A percentile compares a stretch with the other conserved stretches of the same genome.
phyloP scores from a whole-genome alignment of 306 rosid species.

The Acacia melanoxylon region DNA sequence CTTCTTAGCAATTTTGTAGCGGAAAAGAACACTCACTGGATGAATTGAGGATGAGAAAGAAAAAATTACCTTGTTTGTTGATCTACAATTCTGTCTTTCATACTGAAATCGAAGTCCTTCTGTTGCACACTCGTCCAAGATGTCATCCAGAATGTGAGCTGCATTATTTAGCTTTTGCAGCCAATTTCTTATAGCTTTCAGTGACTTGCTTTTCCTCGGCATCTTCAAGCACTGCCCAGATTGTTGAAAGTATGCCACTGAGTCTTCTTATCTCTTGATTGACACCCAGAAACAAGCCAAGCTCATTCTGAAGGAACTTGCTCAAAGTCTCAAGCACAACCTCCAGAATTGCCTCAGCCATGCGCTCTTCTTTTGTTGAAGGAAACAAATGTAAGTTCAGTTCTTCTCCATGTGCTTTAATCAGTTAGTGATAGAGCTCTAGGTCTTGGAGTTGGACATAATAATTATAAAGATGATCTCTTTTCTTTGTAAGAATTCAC shows the following conservation, averaged over 20 bases:
- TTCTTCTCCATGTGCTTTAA: not conserved
- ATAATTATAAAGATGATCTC: not conserved
- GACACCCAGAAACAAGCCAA: not conserved
- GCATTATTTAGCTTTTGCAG: slow-evolving; percentile 9
- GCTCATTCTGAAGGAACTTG: slow-evolving; percentile 1
- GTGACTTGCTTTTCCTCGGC: slow-evolving; percentile 17
- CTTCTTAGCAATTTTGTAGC: not conserved
- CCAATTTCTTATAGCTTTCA: not conserved
- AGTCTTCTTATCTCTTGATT: slow-evolving; percentile 11
- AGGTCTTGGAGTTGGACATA: not conserved
- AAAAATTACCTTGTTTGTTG: not conserved
- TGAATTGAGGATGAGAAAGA: not conserved
- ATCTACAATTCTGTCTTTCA: not conserved
- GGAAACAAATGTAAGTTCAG: not conserved
- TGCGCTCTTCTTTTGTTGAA: not conserved
- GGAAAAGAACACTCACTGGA: slow-evolving; percentile 2
- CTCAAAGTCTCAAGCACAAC: slow-evolving; percentile 19
- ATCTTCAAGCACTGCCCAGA: slow-evolving; percentile 19
- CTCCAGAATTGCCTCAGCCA: slow-evolving; percentile 15
- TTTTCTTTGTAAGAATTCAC: not conserved
- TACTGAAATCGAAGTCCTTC: not conserved
- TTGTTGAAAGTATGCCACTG: not conserved
- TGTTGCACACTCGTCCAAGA: slow-evolving; percentile 3
- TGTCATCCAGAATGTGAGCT: slow-evolving; percentile 13
- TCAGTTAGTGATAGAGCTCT: not conserved